phyloP scores from a whole-genome alignment of 2,329 filamentous ascomycete genomes.

The Botrytis fragariae region DNA sequence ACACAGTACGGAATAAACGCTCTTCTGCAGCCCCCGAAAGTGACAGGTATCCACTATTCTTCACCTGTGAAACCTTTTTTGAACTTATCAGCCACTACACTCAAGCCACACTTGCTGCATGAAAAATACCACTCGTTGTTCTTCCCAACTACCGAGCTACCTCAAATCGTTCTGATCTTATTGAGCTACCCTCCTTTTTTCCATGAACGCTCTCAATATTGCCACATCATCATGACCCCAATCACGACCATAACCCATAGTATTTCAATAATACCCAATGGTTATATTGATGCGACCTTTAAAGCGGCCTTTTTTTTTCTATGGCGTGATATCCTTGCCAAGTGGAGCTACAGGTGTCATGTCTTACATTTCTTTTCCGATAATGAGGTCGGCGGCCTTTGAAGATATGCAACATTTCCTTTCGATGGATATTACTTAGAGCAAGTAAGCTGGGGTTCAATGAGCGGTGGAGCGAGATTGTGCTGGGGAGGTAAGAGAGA shows the following conservation, averaged over 20 bases:
- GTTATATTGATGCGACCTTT: slow-evolving; percentile 8
- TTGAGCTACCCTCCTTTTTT: background rate
- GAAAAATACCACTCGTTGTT: background rate
- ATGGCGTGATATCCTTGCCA: background rate
- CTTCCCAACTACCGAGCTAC: background rate
- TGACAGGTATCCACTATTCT: background rate
- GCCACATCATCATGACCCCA: background rate
- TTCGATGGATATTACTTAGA: background rate
- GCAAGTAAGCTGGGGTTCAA: too few species aligned
- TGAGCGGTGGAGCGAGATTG: background rate
- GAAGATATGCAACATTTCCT: background rate
- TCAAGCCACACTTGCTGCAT: background rate
- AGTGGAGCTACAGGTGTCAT: background rate
- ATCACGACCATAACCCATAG: background rate
- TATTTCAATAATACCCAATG: background rate
- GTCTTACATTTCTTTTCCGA: background rate
- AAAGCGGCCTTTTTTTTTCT: background rate
- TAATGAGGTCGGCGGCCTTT: slow-evolving; percentile 9
- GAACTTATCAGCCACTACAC: background rate
- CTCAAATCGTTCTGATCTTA: background rate
- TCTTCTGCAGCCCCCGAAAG: background rate
- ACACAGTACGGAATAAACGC: background rate
- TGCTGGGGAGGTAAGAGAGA: too few species aligned
- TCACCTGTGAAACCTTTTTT: background rate
- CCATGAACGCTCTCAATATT: background rate